Conservation (phyloP, 139 green algal species). For the Chlamydomonas incerta region DNA sequence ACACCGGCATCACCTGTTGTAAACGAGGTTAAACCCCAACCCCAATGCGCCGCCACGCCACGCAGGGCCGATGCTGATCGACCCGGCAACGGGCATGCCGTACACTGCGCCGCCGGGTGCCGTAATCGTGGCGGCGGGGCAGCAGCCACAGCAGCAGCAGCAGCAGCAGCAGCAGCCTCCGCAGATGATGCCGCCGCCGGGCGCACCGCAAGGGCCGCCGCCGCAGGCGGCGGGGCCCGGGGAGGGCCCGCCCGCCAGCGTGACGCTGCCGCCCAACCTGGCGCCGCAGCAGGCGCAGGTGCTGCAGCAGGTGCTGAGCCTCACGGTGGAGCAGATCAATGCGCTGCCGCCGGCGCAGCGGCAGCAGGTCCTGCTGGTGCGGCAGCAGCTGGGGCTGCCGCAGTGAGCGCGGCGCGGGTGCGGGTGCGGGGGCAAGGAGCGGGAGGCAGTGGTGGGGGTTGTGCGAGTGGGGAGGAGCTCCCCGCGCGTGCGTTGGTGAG, state of each 20-base stretch:
- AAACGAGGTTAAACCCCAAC: too few species aligned
- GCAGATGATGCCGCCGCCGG: not conserved
- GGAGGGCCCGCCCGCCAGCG: conserved; percentile 11
- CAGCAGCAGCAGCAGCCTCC: not conserved
- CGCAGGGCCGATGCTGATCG: conserved; percentile 28
- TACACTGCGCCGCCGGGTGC: conserved; percentile 30
- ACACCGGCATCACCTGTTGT: too few species aligned
- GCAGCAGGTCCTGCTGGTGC: conserved; percentile 87
- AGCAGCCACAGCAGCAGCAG: not conserved
- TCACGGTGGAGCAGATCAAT: conserved; percentile 91
- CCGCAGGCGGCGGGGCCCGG: not conserved
- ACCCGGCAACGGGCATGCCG: conserved; percentile 27
- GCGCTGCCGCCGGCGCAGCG: conserved; percentile 85
- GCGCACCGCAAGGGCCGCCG: not conserved
- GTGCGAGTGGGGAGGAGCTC: too few species aligned
- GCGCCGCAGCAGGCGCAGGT: conserved; percentile 58
- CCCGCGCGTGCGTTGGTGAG: too few species aligned
- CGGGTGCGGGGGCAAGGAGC: too few species aligned
- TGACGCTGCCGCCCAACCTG: conserved; percentile 46
- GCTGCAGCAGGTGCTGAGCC: conserved; percentile 87
- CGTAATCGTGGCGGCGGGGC: conserved; percentile 37
- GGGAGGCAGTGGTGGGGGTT: too few species aligned
- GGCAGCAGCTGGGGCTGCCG: conserved; percentile 71
- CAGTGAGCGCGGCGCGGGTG: too few species aligned
- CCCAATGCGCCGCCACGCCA: not conserved